Evolutionary conservation across 768 basidiomycete species (phyloP), one percentile per base, ranked within the genome.

Genomic region (Phlebiopsis gigantea): DNA sequence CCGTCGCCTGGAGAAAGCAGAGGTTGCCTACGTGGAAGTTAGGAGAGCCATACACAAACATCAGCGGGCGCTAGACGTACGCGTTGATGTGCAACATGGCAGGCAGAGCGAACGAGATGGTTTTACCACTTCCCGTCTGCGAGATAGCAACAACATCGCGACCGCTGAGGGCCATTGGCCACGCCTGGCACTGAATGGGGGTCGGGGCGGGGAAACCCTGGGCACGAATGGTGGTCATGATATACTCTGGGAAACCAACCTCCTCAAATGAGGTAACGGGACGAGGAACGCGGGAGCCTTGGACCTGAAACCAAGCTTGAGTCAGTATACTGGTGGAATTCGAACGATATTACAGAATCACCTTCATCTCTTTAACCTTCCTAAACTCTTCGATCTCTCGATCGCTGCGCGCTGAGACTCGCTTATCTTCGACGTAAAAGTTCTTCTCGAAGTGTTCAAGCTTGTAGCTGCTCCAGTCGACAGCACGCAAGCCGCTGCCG

Each of bases 31-130:
- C 15, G 39, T 24, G n/a, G 14, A 21, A 25, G 14, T 19, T 4
- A 50, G 9, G 46, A 24, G 25, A n/a, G 26, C 29, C 7, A 29
- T 9, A 21, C 7, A 22, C 30, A 28, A 21, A 34, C 41, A 57
- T 43, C 41, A 43, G 24, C 1, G 48, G 42, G 17, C 1, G 17
- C 10, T 14, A 49, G 26, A 77, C 90, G 62, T 67, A 93, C 90
- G 97, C 97, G 81, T 98, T 99, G 77, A 99, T 99, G 74, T 99
- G 97, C 30, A 99, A 79, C 96, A 98, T 99, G 49, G 97, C 96
- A 41, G 97, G 97, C 45, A 99, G 85, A 55, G 97, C 96, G 70
- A 99, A 99, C 9, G 95, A 85, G 56, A 99, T 98, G 6, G 97
- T 99, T 77, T 99, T 99, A 56, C 97, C 97, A 71, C 92, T 95